Evolutionary conservation across 1,139 yeast species (phyloP), one percentile per base, ranked within the genome.

Genomic region (Sugiyamaella castrensis): DNA sequence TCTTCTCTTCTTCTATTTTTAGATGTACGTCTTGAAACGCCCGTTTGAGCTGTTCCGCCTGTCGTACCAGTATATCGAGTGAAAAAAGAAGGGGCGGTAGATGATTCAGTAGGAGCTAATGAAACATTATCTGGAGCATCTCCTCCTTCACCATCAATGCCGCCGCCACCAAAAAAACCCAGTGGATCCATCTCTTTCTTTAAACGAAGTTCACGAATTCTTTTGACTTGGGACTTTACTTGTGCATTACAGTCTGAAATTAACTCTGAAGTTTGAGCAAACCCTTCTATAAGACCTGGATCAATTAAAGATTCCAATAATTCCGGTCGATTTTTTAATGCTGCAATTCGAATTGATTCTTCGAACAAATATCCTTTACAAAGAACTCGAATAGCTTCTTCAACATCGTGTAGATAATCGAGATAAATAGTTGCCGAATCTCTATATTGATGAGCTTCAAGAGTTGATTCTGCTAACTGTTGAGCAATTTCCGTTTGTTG

Each of bases 41-140:
- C 97, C 0, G 98, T 92, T 65, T 87, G 86, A 4, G 98, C 98
- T 2, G 98, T 92, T 19, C 96, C 96, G 0, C 85, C 77, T 0
- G 98, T 89, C 68, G 91, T 89, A 56, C 98, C 98, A 0, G 99
- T 92, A 67, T 92, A 92, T 63, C 95, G 79, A 0, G 98, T 92
- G 70, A 89, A 87, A 66, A 91, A 87, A 0, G 98, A 89, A 28
- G 94, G 95, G 10, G 89, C 84, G 0, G 96, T 87, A 0, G 96
- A 86, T 0, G 96, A 84, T 65, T 89, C 97, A 0, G 97, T 86
- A 1, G 96, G 94, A 0, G 98, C 98, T 54, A 94, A 78, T 0
- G 98, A 91, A 2, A 94, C 95, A 66, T 91, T 87, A 67, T 92
- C 99, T 0, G 96, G 92, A 56, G 87, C 95, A 41, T 77, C 73